Evolutionary conservation across 768 basidiomycete genomes (phyloP).

Genomic region (Leccinellum luteum): DNA sequence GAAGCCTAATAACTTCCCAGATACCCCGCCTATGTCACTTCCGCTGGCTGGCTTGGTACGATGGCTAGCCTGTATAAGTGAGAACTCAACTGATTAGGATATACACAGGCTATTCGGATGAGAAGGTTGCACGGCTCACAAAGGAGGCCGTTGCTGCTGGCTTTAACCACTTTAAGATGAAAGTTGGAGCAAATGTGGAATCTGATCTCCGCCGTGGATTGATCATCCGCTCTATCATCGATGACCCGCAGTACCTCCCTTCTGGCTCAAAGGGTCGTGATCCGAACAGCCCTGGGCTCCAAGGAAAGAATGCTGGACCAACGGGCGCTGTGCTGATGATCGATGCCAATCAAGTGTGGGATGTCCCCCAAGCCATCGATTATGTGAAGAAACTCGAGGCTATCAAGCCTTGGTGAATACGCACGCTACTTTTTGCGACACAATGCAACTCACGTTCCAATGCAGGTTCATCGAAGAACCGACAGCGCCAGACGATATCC

Average conservation of each 20-base stretch:
- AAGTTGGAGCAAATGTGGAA: conserved; percentile 83
- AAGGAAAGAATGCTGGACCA: conserved; percentile 91
- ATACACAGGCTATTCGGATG: conserved; percentile 76
- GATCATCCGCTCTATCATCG: conserved; percentile 92
- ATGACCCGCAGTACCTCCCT: conserved; percentile 83
- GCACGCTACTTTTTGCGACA: neutral
- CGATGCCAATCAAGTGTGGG: conserved; percentile 97
- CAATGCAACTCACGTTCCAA: neutral
- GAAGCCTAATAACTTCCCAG: conserved; percentile 34
- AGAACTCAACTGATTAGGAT: conserved; percentile 6
- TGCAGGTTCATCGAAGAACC: conserved; percentile 95
- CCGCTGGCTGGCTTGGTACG: conserved; percentile 85
- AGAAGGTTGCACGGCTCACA: conserved; percentile 85
- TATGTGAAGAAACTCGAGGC: conserved; percentile 78
- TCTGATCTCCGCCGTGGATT: conserved; percentile 85
- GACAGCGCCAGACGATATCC: conserved; percentile 91
- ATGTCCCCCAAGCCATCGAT: conserved; percentile 88
- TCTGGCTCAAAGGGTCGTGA: conserved; percentile 53
- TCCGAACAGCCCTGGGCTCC: conserved; percentile 58
- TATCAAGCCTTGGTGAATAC: conserved; percentile 79
- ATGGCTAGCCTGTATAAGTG: neutral
- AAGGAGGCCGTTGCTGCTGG: conserved; percentile 81
- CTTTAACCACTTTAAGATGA: conserved; percentile 99
- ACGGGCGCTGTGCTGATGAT: conserved; percentile 96
- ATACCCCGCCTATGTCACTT: conserved; percentile 93